Percentiles rank a stretch among this genome's conserved stretches.
phyloP scores from a whole-genome alignment of 129 eudicot genomes.

The Ambrosia trifida region DNA sequence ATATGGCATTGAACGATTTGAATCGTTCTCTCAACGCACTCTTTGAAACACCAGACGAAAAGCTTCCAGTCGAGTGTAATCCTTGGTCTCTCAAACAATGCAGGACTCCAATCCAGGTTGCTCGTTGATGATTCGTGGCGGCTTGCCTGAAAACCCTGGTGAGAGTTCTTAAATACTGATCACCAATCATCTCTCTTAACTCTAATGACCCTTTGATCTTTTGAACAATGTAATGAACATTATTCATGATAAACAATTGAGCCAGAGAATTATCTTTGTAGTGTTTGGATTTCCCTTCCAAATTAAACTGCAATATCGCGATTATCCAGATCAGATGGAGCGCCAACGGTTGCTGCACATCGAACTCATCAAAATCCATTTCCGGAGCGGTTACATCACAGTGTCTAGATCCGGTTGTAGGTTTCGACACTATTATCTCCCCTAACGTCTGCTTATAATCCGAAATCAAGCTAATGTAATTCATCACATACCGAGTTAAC shows the following conservation, averaged over 20 bases:
- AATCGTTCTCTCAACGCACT: slow-evolving; percentile 65
- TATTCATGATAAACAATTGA: slow-evolving; percentile 77
- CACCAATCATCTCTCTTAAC: slow-evolving; percentile 67
- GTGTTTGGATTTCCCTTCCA: slow-evolving; percentile 66
- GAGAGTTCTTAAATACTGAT: slow-evolving; percentile 56
- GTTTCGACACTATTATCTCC: slow-evolving; percentile 62
- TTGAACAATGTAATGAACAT: slow-evolving; percentile 70
- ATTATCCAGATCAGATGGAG: slow-evolving; percentile 71
- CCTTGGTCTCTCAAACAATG: slow-evolving; percentile 74
- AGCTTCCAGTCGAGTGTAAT: slow-evolving; percentile 57
- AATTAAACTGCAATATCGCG: slow-evolving; percentile 51
- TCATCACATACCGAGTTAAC: slow-evolving; percentile 86
- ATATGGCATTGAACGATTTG: slow-evolving; percentile 65
- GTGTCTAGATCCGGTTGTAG: slow-evolving; percentile 58
- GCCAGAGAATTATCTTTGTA: slow-evolving; percentile 63
- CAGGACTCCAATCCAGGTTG: slow-evolving; percentile 70
- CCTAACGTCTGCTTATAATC: slow-evolving; percentile 64
- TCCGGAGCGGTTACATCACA: slow-evolving; percentile 52
- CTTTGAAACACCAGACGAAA: slow-evolving; percentile 67
- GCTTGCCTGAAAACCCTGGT: slow-evolving; percentile 54
- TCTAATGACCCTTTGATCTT: slow-evolving; percentile 64
- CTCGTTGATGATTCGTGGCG: slow-evolving; percentile 61
- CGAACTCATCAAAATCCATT: slow-evolving; percentile 60
- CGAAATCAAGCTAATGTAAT: slow-evolving; percentile 64
- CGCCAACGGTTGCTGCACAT: slow-evolving; percentile 54